Evolutionary conservation across 164 flowering plant genomes (phyloP).

Genomic region (Magnolia officinalis): DNA sequence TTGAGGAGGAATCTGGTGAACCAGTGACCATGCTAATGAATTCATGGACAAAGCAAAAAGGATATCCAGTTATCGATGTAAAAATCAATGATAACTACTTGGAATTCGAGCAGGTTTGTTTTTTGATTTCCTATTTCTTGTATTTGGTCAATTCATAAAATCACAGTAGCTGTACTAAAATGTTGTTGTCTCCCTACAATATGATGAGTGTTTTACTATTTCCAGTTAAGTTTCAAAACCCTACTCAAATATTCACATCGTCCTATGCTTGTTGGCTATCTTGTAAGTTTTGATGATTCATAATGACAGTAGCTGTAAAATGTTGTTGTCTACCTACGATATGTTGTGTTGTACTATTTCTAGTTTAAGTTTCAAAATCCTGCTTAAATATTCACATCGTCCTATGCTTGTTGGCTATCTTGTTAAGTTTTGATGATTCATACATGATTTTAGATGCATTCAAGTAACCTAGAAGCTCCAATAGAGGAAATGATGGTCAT

Average conservation of each 20-base stretch:
- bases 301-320: neutral
- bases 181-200: neutral
- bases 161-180: neutral
- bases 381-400: neutral
- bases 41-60: slow-evolving; percentile 94
- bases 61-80: slow-evolving; percentile 87
- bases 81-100: slow-evolving; percentile 49
- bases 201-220: neutral
- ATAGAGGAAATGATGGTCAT: neutral
- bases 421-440: neutral
- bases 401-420: neutral
- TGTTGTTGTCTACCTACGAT: neutral
- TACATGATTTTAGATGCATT: neutral
- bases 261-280: neutral
- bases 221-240: neutral
- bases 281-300: neutral
- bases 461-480: neutral
- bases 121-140: neutral
- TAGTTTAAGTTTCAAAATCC: neutral
- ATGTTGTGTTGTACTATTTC: neutral
- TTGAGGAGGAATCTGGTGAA: slow-evolving; percentile 84
- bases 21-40: slow-evolving; percentile 85
- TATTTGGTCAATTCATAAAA: neutral
- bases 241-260: neutral
- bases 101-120: slow-evolving; percentile 86